Evolutionary conservation across 1,284 basidiomycete genomes (phyloP).

Genomic region (Sanguinoderma infundibulare): DNA sequence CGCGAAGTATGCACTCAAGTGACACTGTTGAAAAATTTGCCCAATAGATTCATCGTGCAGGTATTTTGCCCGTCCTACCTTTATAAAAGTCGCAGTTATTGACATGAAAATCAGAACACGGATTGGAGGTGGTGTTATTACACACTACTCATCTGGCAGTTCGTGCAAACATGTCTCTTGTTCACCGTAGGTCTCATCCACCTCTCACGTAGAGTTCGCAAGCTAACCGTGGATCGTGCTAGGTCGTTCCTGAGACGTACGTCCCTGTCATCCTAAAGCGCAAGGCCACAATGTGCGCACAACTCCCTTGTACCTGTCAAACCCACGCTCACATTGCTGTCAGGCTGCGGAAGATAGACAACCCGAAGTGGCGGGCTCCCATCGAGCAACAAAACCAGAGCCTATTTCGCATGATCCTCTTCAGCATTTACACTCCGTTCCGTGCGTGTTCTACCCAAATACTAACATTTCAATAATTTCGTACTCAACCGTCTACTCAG

Average conservation of each 20-base stretch:
- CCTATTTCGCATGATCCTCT: constrained; percentile 42
- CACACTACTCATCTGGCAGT: constrained; percentile 67
- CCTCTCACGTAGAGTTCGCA: not conserved
- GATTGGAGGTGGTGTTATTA: constrained; percentile 85
- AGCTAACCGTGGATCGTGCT: not conserved
- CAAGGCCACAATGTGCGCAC: constrained; percentile 49
- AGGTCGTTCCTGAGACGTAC: constrained; percentile 81
- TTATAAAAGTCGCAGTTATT: too few species aligned
- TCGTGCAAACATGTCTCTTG: constrained; percentile 49
- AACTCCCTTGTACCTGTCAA: not conserved
- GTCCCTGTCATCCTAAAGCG: constrained; percentile 62
- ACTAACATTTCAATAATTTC: not conserved
- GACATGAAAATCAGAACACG: constrained; percentile 45
- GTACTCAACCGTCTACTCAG: constrained; percentile 38
- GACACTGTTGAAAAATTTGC: not conserved
- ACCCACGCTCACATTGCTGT: not conserved
- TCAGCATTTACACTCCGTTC: constrained; percentile 65
- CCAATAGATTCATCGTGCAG: constrained; percentile 47
- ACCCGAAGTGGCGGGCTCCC: constrained; percentile 59
- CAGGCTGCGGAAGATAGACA: constrained; percentile 60
- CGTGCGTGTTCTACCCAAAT: constrained; percentile 48
- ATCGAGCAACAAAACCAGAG: constrained; percentile 51
- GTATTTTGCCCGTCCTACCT: constrained; percentile 28
- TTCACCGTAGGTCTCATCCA: constrained; percentile 46
- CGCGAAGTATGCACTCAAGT: not conserved